These are phyloP conservation scores for Fusarium compactum DNA, from an alignment of 2,329 filamentous ascomycete species.

Conservation along the genomic window DNA sequence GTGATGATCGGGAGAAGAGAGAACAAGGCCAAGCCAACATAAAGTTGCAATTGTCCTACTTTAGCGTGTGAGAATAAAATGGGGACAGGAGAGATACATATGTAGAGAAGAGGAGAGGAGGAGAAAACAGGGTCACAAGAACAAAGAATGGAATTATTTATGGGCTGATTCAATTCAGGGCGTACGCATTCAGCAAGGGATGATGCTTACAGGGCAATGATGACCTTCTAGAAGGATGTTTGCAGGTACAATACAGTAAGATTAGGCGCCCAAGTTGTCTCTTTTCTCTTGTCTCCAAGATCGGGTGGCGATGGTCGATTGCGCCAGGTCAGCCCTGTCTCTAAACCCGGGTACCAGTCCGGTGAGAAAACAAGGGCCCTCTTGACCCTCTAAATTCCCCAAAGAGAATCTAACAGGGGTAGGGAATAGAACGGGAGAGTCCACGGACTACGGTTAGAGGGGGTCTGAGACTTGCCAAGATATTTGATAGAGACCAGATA, in stretches of 20 bases:
- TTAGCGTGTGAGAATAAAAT: not conserved
- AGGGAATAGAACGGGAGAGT: not conserved
- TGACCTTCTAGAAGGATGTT: not conserved
- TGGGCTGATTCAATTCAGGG: not conserved
- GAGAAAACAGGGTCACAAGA: not conserved
- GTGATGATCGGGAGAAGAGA: slow-evolving; percentile 29
- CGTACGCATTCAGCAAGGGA: not conserved
- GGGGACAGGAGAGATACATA: not conserved
- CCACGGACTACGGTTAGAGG: no score
- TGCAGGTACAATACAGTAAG: not conserved
- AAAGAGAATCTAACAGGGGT: not conserved
- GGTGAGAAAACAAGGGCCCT: not conserved
- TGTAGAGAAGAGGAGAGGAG: not conserved
- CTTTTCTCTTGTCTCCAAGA: slow-evolving; percentile 37
- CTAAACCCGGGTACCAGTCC: not conserved
- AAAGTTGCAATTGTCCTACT: slow-evolving; percentile 1
- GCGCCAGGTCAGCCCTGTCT: slow-evolving; percentile 3
- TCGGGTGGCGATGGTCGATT: slow-evolving; percentile 1
- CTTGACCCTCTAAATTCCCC: not conserved
- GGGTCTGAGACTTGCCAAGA: slow-evolving; percentile 1
- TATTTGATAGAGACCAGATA: no score
- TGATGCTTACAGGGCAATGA: not conserved
- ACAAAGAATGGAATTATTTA: not conserved
- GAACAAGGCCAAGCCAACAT: slow-evolving; percentile 27
- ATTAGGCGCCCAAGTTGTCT: slow-evolving; percentile 25